Percentiles rank a stretch among this genome's conserved stretches.
These are phyloP conservation scores for Flueggea neowawraea DNA, from an alignment of 441 rosid genomes.

Conservation along the genomic window DNA sequence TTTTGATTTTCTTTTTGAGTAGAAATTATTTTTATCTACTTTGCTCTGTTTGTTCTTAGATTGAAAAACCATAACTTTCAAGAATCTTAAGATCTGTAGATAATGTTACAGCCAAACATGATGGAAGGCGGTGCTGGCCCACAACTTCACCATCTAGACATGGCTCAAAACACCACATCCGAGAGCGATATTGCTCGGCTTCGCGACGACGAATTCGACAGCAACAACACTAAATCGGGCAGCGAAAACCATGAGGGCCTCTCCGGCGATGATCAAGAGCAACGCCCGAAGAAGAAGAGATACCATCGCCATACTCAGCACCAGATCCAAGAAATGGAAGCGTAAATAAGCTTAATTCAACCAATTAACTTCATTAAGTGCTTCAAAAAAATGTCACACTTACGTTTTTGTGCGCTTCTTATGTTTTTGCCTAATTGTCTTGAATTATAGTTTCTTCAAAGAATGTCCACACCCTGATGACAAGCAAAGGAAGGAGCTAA, in stretches of 20 bases:
- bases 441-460: slow-evolving; percentile 42
- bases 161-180: slow-evolving; percentile 38
- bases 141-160: slow-evolving; percentile 48
- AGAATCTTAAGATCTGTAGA: slow-evolving; percentile 46
- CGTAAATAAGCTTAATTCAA: slow-evolving; percentile 27
- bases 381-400: neutral
- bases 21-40: neutral
- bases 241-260: slow-evolving; percentile 86
- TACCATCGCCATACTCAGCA: slow-evolving; percentile 78
- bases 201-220: slow-evolving; percentile 69
- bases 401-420: neutral
- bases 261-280: slow-evolving; percentile 68
- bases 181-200: slow-evolving; percentile 55
- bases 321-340: slow-evolving; percentile 88
- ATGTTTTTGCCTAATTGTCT: neutral
- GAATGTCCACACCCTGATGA: slow-evolving; percentile 97
- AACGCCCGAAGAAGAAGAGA: slow-evolving; percentile 59
- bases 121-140: slow-evolving; percentile 40
- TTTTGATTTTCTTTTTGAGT: slow-evolving; percentile 10
- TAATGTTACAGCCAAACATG: slow-evolving; percentile 78
- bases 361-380: neutral
- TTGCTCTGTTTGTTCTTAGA: slow-evolving; percentile 28
- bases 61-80: slow-evolving; percentile 39
- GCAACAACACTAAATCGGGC: slow-evolving; percentile 64
- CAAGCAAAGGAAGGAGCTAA: slow-evolving; percentile 79